Percentiles rank a stretch among this genome's conserved stretches.
Evolutionary conservation across 768 basidiomycete species (phyloP).

Genomic region (Cytidiella melzeri): DNA sequence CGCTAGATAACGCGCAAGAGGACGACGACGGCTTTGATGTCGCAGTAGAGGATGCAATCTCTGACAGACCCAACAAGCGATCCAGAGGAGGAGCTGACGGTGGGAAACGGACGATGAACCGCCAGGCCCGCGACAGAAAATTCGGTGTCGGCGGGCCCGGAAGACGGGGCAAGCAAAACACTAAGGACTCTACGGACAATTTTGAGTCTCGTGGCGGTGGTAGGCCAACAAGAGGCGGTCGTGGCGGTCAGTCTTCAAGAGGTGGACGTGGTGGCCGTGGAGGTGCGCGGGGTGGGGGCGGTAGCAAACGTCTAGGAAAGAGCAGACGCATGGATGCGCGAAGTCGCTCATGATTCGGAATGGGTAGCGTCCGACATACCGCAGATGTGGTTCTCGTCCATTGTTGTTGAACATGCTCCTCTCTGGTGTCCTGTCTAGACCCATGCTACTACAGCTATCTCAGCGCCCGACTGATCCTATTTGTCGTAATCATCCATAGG

Average conservation of each 20-base stretch:
- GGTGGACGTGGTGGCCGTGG: constrained; percentile 17
- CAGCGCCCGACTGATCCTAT: background rate
- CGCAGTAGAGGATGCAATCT: constrained; percentile 84
- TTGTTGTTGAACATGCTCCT: too few species aligned
- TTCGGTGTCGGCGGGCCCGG: constrained; percentile 75
- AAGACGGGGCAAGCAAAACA: constrained; percentile 75
- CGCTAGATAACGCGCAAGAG: constrained; percentile 58
- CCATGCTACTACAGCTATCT: background rate
- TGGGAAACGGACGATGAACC: constrained; percentile 37
- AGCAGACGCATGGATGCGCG: constrained; percentile 42
- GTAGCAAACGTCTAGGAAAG: constrained; percentile 52
- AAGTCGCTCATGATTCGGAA: constrained; percentile 26
- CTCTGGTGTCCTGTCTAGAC: background rate
- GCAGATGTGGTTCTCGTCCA: background rate
- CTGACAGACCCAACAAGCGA: constrained; percentile 66
- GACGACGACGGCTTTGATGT: constrained; percentile 79
- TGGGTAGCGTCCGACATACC: background rate
- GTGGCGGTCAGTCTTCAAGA: constrained; percentile 25
- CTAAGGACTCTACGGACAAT: constrained; percentile 70
- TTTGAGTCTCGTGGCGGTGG: constrained; percentile 41
- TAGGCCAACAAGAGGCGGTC: constrained; percentile 27
- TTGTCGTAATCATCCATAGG: background rate
- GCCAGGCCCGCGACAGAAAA: constrained; percentile 67
- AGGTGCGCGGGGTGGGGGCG: constrained; percentile 27
- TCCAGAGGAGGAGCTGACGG: constrained; percentile 25